These are phyloP conservation scores for Gorgonomyces haynaldii DNA, from an alignment of 192 early-diverging fungal genomes.

Conservation along the genomic window DNA sequence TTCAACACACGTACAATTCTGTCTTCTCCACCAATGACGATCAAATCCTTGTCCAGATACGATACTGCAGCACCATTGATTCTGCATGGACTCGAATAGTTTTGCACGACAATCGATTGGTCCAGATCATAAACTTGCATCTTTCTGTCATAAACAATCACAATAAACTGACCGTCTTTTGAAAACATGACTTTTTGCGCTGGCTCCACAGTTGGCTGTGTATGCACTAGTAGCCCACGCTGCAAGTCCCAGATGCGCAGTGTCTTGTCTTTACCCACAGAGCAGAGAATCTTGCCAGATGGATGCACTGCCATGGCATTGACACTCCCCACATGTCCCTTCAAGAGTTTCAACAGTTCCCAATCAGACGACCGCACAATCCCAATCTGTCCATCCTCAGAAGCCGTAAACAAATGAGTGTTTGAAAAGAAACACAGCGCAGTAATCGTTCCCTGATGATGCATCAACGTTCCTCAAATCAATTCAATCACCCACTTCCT, in stretches of 20 bases:
- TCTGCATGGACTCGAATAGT: not conserved
- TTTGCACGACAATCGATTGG: slow-evolving; percentile 1
- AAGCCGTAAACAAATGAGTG: slow-evolving; percentile 76
- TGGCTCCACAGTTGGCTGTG: slow-evolving; percentile 15
- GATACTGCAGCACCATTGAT: slow-evolving; percentile 2
- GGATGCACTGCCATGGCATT: slow-evolving; percentile 84
- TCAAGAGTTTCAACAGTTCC: slow-evolving; percentile 84
- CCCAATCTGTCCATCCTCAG: slow-evolving; percentile 79
- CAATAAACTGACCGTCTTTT: slow-evolving; percentile 18
- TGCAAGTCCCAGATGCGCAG: slow-evolving; percentile 39
- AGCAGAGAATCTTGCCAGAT: slow-evolving; percentile 85
- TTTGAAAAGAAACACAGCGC: slow-evolving; percentile 68
- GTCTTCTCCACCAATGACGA: slow-evolving; percentile 31
- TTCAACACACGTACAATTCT: slow-evolving; percentile 14
- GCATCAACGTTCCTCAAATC: slow-evolving; percentile 74
- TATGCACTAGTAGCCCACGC: slow-evolving; percentile 26
- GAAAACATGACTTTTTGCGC: slow-evolving; percentile 29
- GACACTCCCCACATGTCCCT: slow-evolving; percentile 53
- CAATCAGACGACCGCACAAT: slow-evolving; percentile 93
- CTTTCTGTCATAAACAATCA: slow-evolving; percentile 21
- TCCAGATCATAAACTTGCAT: slow-evolving; percentile 18
- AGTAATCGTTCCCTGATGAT: slow-evolving; percentile 88
- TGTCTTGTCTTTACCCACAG: slow-evolving; percentile 45
- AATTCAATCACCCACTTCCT: slow-evolving; percentile 89
- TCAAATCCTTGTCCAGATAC: not conserved